A percentile compares a stretch with the other conserved stretches of the same genome.
These are phyloP conservation scores for Toxicodendron radicans DNA, from an alignment of 345 rosid species.

Conservation along the genomic window DNA sequence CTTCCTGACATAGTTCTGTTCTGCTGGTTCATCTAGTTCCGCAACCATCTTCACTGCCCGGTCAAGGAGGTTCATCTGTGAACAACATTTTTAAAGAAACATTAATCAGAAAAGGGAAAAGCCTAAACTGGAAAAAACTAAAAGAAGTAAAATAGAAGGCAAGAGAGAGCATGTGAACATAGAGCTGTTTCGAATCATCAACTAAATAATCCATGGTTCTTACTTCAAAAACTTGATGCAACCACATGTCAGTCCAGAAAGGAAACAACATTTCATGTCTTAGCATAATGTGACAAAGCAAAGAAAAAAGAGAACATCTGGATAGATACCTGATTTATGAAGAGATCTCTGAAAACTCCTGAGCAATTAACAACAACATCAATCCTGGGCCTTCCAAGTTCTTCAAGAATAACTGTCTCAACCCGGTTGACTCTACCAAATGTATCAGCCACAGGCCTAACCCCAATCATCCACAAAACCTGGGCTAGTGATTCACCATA, in stretches of 20 bases:
- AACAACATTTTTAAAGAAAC: neutral
- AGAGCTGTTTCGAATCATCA: neutral
- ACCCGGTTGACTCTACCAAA: slow-evolving; percentile 94
- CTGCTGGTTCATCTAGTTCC: slow-evolving; percentile 88
- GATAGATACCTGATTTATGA: slow-evolving; percentile 80
- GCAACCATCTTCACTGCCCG: slow-evolving; percentile 98
- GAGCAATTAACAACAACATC: slow-evolving; percentile 99
- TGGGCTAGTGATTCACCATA: slow-evolving; percentile 97
- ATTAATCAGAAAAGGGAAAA: neutral
- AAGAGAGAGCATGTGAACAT: neutral
- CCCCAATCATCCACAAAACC: slow-evolving; percentile 99
- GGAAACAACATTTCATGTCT: neutral
- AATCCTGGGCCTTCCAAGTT: slow-evolving; percentile 96
- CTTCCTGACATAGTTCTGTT: slow-evolving; percentile 83
- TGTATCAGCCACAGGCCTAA: slow-evolving; percentile 81
- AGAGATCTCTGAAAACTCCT: slow-evolving; percentile 96
- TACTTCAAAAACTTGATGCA: neutral
- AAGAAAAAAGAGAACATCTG: neutral
- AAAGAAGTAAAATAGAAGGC: neutral
- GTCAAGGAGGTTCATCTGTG: slow-evolving; percentile 95
- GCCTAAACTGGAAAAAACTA: neutral
- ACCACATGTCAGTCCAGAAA: neutral
- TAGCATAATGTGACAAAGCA: neutral
- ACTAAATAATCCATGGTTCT: no score
- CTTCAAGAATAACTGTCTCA: slow-evolving; percentile 88